Evolutionary conservation across 176 grass and related monocot species (phyloP), one percentile per base, ranked within the genome.

Genomic region (Otatea glauca): DNA sequence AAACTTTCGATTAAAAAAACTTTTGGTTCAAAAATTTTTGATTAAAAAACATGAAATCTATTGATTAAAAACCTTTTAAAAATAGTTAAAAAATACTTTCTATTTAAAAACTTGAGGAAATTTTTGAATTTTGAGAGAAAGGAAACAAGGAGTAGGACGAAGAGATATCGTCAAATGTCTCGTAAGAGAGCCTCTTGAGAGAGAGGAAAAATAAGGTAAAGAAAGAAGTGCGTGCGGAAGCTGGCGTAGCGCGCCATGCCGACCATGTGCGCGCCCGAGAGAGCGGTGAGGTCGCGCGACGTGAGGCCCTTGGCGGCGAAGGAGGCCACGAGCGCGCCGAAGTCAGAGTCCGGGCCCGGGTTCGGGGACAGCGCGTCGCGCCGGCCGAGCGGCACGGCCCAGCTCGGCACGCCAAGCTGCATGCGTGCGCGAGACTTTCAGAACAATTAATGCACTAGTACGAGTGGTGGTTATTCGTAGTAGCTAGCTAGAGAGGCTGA

Each of bases 321-420:
- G 21, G 47, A 24, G 6, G 90, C 49, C 2, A 89, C 45, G 4
- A 94, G 90, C 4, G 67, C 29, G 14, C 2, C 8, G 13, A 92
- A 63, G 81, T 53, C 81, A 1, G 86, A 75, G 21, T 50, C 83
- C 4, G 95, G 95, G 9, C 88, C 58, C 0, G 92, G 37, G 77
- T 84, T 94, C 2, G 95, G 86, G n/a, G 75, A 70, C 38, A 79
- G 81, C 44, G 92, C 44, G 60, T 97, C 95, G 9, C 88, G 86
- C 7, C 90, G 92, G 11, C 94, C 94, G 2, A 97, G 85, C 5
- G 78, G 88, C 49, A 94, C 95, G 1, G 79, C 76, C 95, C 92
- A 94, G 53, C 76, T 90, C 67, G 95, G 95, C 4, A 92, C 95
- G 54, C 95, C 95, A 2, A 97, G 88, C 92, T 97, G 81, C 47